Conservation (phyloP, 1,284 basidiomycete genomes). For the Fomitopsis pinicola region DNA sequence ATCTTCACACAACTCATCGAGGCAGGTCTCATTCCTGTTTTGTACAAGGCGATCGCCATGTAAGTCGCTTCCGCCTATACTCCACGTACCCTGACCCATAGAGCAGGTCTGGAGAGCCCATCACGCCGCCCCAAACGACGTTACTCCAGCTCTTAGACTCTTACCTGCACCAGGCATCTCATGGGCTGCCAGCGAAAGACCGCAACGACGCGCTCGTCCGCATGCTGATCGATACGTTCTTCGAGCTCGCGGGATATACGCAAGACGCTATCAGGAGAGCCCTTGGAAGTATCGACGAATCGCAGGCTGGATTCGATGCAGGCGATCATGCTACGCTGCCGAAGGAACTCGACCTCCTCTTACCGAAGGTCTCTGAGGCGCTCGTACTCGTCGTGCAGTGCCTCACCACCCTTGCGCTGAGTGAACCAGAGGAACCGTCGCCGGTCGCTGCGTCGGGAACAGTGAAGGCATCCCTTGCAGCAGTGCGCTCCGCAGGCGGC, state of each 20-base stretch:
- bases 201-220: conserved; percentile 36
- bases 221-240: conserved; percentile 50
- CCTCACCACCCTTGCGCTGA: conserved; percentile 60
- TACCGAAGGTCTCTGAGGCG: conserved; percentile 76
- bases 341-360: conserved; percentile 52
- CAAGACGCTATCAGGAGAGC: conserved; percentile 46
- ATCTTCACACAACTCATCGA: conserved; percentile 37
- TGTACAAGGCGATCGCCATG: conserved; percentile 34
- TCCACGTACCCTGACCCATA: neutral
- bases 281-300: conserved; percentile 26
- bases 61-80: conserved; percentile 18
- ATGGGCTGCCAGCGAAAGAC: neutral
- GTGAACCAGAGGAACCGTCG: neutral
- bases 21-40: conserved; percentile 25
- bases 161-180: conserved; percentile 50
- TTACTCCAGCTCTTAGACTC: conserved; percentile 86
- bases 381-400: conserved; percentile 77
- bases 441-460: conserved; percentile 1
- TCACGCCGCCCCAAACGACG: conserved; percentile 79
- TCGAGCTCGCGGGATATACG: conserved; percentile 48
- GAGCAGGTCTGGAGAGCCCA: conserved; percentile 61
- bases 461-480: conserved; percentile 11
- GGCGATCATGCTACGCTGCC: neutral
- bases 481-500: conserved; percentile 27
- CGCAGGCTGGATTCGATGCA: neutral